Evolutionary conservation across 163 green algal species (phyloP).

Genomic region (Coccomyxa subellipsoidea): DNA sequence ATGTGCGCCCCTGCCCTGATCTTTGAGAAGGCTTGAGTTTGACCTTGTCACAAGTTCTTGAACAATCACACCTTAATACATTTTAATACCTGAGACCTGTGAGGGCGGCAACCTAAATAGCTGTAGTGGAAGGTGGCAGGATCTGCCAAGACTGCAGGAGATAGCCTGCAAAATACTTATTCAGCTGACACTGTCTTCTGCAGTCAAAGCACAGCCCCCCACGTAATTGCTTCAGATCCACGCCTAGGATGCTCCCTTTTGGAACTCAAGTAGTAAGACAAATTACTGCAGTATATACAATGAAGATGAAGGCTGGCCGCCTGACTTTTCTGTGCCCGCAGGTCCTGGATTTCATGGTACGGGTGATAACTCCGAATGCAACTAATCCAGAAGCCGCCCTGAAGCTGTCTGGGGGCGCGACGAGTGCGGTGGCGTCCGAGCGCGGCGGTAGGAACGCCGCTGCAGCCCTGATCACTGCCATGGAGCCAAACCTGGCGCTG

Average conservation of each 20-base stretch:
- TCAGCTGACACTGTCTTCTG: no score
- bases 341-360: neutral
- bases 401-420: neutral
- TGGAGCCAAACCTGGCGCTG: neutral
- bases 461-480: neutral
- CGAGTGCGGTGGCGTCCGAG: neutral
- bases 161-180: no score
- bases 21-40: no score
- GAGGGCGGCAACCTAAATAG: no score
- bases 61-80: no score
- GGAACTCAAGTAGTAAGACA: neutral
- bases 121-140: no score
- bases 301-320: neutral
- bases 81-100: no score
- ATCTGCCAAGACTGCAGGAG: no score
- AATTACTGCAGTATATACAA: neutral
- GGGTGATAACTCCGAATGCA: neutral
- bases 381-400: neutral
- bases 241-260: no score
- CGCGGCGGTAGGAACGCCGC: neutral
- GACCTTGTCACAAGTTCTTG: no score
- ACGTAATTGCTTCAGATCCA: no score
- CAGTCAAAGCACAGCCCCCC: no score
- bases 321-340: neutral
- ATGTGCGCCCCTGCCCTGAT: neutral